Percentiles rank a stretch among this genome's conserved stretches.
These are phyloP conservation scores for Lactarius evosmus DNA, from an alignment of 768 basidiomycete species.

Conservation along the genomic window DNA sequence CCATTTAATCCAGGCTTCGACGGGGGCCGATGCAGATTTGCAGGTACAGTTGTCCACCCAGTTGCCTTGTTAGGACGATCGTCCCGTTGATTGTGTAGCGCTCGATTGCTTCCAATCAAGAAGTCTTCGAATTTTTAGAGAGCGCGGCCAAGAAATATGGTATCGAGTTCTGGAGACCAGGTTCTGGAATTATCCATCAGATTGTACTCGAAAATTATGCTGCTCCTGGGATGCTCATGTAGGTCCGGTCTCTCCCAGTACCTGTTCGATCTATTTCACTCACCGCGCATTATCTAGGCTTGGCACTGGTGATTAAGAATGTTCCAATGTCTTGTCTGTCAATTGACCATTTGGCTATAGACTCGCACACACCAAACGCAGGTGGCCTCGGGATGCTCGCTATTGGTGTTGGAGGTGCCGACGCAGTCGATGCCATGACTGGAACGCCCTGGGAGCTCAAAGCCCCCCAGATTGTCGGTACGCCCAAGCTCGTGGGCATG, in stretches of 20 bases:
- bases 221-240: slow-evolving; percentile 93
- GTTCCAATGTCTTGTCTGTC: background rate
- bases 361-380: slow-evolving; percentile 98
- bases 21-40: slow-evolving; percentile 83
- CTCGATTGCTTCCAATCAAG: slow-evolving; percentile 85
- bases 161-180: slow-evolving; percentile 97
- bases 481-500: slow-evolving; percentile 28
- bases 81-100: slow-evolving; percentile 43
- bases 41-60: slow-evolving; percentile 45
- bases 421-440: slow-evolving; percentile 97
- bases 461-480: slow-evolving; percentile 80
- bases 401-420: slow-evolving; percentile 98
- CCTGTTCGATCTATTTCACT: slow-evolving; percentile 16
- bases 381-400: slow-evolving; percentile 95
- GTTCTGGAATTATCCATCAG: slow-evolving; percentile 94
- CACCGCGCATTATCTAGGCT: slow-evolving; percentile 47
- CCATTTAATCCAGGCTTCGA: slow-evolving; percentile 92
- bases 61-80: background rate
- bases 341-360: slow-evolving; percentile 37
- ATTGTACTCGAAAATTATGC: slow-evolving; percentile 98
- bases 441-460: slow-evolving; percentile 98
- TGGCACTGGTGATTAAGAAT: slow-evolving; percentile 60
- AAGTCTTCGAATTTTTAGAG: slow-evolving; percentile 96
- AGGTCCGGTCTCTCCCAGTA: slow-evolving; percentile 29
- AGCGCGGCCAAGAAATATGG: slow-evolving; percentile 89